Conservation (phyloP, 2,329 filamentous ascomycete species). For the Leptographium galeiforme region DNA sequence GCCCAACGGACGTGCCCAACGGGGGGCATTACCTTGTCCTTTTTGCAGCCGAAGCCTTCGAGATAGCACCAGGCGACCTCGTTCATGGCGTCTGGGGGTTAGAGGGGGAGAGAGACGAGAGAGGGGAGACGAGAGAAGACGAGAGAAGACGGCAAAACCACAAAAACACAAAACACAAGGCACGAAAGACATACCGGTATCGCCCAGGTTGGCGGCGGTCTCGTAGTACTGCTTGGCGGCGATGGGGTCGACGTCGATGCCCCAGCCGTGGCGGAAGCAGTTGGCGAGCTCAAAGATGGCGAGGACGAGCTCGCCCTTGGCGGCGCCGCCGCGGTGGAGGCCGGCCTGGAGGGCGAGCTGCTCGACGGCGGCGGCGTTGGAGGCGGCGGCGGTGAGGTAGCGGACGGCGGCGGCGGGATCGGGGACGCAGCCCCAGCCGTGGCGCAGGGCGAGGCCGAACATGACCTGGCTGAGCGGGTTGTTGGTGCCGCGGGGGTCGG, state of each 20-base stretch:
- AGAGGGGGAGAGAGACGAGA: neutral
- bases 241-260: constrained; percentile 69
- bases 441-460: constrained; percentile 81
- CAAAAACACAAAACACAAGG: no score
- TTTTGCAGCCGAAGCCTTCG: constrained; percentile 93
- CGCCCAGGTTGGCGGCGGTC: constrained; percentile 89
- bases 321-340: constrained; percentile 82
- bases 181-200: constrained; percentile 47
- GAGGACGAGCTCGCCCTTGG: constrained; percentile 90
- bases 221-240: constrained; percentile 91
- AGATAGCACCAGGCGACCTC: constrained; percentile 92
- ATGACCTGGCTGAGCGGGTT: constrained; percentile 92
- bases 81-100: constrained; percentile 73
- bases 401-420: constrained; percentile 62
- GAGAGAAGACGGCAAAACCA: neutral
- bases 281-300: constrained; percentile 93
- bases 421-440: constrained; percentile 80
- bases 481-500: constrained; percentile 71
- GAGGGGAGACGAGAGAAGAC: neutral
- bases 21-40: constrained; percentile 71
- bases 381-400: constrained; percentile 78
- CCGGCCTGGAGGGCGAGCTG: constrained; percentile 73
- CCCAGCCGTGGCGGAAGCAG: constrained; percentile 91
- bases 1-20: neutral
- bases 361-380: constrained; percentile 81